Base-by-base conservation (phyloP, 331 rosid species). In the Acacia pycnantha region DNA sequence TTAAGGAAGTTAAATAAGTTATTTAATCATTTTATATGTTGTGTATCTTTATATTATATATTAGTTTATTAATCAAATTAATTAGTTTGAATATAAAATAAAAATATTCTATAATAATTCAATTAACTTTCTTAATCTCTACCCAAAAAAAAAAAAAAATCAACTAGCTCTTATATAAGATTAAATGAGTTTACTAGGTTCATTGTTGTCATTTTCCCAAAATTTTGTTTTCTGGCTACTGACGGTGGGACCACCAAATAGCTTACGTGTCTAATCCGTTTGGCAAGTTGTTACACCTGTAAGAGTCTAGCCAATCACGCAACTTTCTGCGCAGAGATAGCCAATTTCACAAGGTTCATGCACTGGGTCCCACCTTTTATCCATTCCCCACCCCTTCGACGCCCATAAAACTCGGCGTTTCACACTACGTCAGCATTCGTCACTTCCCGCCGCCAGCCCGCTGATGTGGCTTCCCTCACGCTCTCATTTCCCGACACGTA, bases 311-410 rank as follows among this genome's bases (percentile, higher is more conserved):
- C 87, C 90, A 61, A 58, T 86, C 83, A 83, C 85, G 86, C 81
- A 77, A 82, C 41, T 72, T 11, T 24, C 12, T 26, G 12, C 8
- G 15, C 31, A n/a, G 64, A 58, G 29, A 58, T 19, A 14, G 6
- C 8, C 9, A 11, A 31, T 48, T 27, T 61, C 19, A 31, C 89
- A 79, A 86, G 84, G 80, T 88, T 83, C 93, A 53, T 74, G 88
- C 84, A 76, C 84, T 26, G 76, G 89, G 90, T 1, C 93, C 91
- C 84, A 77, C 86, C 74, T 56, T 87, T 86, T 88, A 91, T 91
- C 95, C 92, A 83, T 80, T 76, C 33, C 85, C 0, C 5, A 41
- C 1, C 47, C 54, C 77, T 8, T 46, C 46, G 46, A 35, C 67
- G 69, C 40, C 77, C 70, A 18, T 18, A 5, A 10, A 7, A 19